Evolutionary conservation across 768 basidiomycete genomes (phyloP).

Genomic region (Tricholoma flavovirens): DNA sequence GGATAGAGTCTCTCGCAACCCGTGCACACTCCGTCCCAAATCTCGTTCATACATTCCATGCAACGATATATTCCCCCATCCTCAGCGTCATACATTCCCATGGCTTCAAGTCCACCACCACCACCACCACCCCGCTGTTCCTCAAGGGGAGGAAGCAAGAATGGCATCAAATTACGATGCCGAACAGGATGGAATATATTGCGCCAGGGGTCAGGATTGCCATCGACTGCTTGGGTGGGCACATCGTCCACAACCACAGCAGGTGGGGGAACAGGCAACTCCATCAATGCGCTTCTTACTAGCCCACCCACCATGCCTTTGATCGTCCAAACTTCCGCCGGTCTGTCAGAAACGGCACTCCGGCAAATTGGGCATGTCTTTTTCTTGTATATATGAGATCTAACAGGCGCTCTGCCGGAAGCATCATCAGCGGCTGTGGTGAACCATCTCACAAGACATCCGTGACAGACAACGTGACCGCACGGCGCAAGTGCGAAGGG

Average conservation of each 20-base stretch:
- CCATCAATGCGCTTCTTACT: slow-evolving; percentile 48
- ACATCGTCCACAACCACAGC: slow-evolving; percentile 12
- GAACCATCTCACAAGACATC: slow-evolving; percentile 76
- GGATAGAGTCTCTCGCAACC: slow-evolving; percentile 54
- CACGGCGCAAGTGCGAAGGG: slow-evolving; percentile 74
- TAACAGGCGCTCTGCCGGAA: slow-evolving; percentile 23
- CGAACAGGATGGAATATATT: slow-evolving; percentile 46
- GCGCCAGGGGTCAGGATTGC: slow-evolving; percentile 54
- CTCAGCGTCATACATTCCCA: slow-evolving; percentile 67
- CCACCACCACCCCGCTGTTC: slow-evolving; percentile 19
- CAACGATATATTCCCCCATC: slow-evolving; percentile 78
- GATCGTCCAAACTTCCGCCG: slow-evolving; percentile 66
- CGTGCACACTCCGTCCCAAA: slow-evolving; percentile 63
- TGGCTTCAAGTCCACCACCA: slow-evolving; percentile 29
- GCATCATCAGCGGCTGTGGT: slow-evolving; percentile 41
- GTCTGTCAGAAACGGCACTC: slow-evolving; percentile 49
- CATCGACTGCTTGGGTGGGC: slow-evolving; percentile 20
- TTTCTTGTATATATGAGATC: slow-evolving; percentile 42
- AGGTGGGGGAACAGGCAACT: slow-evolving; percentile 18
- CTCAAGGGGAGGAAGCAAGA: slow-evolving; percentile 16
- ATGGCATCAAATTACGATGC: slow-evolving; percentile 13
- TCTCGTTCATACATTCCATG: slow-evolving; percentile 72
- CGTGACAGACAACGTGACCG: slow-evolving; percentile 67
- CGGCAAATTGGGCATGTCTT: slow-evolving; percentile 79
- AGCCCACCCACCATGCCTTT: slow-evolving; percentile 57